phyloP scores from a whole-genome alignment of 2,329 filamentous ascomycete species.

The Chaetomium strumarium region DNA sequence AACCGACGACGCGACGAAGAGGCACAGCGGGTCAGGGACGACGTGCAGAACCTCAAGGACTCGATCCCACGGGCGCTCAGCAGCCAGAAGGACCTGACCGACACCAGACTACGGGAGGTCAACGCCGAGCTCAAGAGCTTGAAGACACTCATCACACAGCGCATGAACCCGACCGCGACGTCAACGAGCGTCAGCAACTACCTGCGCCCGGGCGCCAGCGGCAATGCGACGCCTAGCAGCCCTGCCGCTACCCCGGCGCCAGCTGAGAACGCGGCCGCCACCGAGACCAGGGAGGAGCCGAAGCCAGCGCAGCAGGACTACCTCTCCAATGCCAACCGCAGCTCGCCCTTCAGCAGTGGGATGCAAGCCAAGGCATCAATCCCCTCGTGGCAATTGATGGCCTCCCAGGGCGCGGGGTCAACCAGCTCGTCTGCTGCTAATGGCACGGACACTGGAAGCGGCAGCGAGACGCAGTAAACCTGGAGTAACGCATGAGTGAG shows the following conservation, averaged over 20 bases:
- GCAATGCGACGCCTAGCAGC: conserved; percentile 21
- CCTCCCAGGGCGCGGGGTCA: conserved; percentile 40
- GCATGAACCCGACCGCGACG: conserved; percentile 42
- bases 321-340: conserved; percentile 32
- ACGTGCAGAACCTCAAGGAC: conserved; percentile 76
- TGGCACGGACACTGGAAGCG: conserved; percentile 12
- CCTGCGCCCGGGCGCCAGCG: conserved; percentile 26
- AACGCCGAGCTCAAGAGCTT: conserved; percentile 84
- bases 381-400: conserved; percentile 72
- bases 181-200: conserved; percentile 26
- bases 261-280: conserved; percentile 27
- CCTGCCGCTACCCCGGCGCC: conserved; percentile 25
- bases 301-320: conserved; percentile 32
- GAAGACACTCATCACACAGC: conserved; percentile 73
- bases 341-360: conserved; percentile 45
- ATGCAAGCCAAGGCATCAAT: conserved; percentile 60
- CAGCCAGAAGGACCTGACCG: conserved; percentile 77
- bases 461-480: conserved; percentile 13
- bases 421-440: conserved; percentile 10
- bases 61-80: conserved; percentile 84
- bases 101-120: conserved; percentile 76
- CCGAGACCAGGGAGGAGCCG: conserved; percentile 30
- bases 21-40: conserved; percentile 75
- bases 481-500: conserved; percentile 6
- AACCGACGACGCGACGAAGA: conserved; percentile 82